Evolutionary conservation across 495 filamentous ascomycete genomes (phyloP).

Genomic region (Penicillium riverlandense): DNA sequence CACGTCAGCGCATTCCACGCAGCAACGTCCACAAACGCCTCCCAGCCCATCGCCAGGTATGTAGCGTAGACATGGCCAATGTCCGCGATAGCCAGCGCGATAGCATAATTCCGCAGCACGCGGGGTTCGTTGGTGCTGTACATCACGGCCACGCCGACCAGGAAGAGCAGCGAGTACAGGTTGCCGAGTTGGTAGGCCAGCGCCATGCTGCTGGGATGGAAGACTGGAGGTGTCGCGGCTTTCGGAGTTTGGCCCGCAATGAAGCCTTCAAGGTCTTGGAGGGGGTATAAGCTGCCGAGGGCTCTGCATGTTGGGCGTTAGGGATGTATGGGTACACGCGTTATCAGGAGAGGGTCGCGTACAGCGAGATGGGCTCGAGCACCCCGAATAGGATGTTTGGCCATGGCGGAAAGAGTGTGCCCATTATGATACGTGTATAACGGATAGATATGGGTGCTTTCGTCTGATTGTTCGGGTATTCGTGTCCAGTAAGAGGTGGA

Average conservation of each 20-base stretch:
- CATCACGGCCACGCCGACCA: constrained; percentile 53
- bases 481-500: neutral
- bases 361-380: constrained; percentile 64
- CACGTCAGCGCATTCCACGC: constrained; percentile 65
- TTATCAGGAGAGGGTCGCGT: constrained; percentile 16
- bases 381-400: constrained; percentile 40
- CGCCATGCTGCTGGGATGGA: constrained; percentile 37
- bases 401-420: constrained; percentile 34
- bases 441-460: neutral
- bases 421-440: constrained; percentile 13
- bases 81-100: constrained; percentile 59
- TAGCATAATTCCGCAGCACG: constrained; percentile 60
- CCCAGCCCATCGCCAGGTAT: constrained; percentile 48
- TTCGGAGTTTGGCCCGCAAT: constrained; percentile 50
- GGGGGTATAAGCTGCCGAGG: constrained; percentile 47
- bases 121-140: constrained; percentile 55
- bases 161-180: constrained; percentile 55
- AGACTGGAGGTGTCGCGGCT: constrained; percentile 14
- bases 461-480: constrained; percentile 1
- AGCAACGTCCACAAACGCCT: constrained; percentile 42
- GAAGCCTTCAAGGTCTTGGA: constrained; percentile 52
- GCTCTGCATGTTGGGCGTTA: constrained; percentile 30
- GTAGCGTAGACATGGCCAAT: constrained; percentile 64
- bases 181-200: constrained; percentile 61
- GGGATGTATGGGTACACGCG: constrained; percentile 1